These are phyloP conservation scores for Cystofilobasidium bisporidii DNA, from an alignment of 768 basidiomycete species.

Conservation along the genomic window DNA sequence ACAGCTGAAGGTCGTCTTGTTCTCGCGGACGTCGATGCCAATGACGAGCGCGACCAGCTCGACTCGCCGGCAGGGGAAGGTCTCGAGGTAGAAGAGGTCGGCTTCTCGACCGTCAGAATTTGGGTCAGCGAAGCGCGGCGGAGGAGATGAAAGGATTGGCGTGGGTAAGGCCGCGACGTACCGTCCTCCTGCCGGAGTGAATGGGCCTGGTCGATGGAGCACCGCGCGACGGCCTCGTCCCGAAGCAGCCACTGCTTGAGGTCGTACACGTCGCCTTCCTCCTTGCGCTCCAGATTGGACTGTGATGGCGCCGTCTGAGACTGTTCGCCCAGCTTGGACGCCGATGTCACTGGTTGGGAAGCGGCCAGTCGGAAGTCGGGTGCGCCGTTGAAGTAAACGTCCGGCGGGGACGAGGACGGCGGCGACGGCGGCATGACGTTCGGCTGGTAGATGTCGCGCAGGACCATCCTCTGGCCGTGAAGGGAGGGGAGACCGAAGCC, in stretches of 20 bases:
- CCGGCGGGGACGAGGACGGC: neutral
- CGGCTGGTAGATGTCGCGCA: neutral
- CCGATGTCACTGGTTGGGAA: too few relatives aligned
- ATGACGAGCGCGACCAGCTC: constrained; percentile 13
- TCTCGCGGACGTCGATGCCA: constrained; percentile 4
- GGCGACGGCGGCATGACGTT: neutral
- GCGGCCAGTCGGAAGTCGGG: neutral
- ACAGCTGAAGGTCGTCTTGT: constrained; percentile 2
- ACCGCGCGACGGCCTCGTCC: constrained; percentile 9
- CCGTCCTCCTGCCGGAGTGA: constrained; percentile 3
- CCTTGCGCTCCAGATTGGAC: neutral
- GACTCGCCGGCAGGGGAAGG: constrained; percentile 1
- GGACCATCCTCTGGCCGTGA: constrained; percentile 6
- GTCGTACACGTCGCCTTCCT: neutral
- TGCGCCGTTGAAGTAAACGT: neutral
- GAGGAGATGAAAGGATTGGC: too few relatives aligned
- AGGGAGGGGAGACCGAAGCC: too few relatives aligned
- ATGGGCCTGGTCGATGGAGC: constrained; percentile 2
- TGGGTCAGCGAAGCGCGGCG: too few relatives aligned
- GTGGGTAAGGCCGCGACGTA: too few relatives aligned
- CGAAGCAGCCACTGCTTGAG: neutral
- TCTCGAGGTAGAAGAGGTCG: constrained; percentile 5
- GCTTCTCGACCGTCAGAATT: too few relatives aligned
- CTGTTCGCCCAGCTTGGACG: too few relatives aligned
- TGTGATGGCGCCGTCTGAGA: too few relatives aligned